phyloP scores from a whole-genome alignment of 352 stramenopile species.

The Phytophthora pini region DNA sequence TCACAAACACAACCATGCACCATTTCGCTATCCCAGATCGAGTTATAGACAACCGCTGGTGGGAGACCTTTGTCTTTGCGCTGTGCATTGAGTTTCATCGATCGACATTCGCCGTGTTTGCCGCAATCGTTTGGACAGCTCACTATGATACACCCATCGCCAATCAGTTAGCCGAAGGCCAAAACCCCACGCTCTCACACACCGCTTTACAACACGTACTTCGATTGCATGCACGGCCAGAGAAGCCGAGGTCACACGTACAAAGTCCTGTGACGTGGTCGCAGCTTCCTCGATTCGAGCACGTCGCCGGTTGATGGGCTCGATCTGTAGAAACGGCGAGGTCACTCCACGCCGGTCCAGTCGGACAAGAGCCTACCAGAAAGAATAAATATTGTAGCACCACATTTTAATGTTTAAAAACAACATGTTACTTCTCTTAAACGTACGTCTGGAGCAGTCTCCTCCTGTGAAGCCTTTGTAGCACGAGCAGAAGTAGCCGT shows the following conservation, averaged over 20 bases:
- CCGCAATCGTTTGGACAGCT: conserved; percentile 70
- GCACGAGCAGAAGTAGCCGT: conserved; percentile 81
- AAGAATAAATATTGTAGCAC: background rate
- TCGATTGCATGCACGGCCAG: conserved; percentile 78
- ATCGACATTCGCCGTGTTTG: conserved; percentile 74
- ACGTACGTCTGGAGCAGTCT: conserved; percentile 89
- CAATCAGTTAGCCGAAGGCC: background rate
- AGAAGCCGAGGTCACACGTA: conserved; percentile 80
- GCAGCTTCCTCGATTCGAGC: conserved; percentile 75
- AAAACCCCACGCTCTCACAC: background rate
- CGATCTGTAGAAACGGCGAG: conserved; percentile 56
- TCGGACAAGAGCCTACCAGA: conserved; percentile 56
- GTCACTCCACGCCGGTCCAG: conserved; percentile 65
- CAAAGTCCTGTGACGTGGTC: conserved; percentile 72
- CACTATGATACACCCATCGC: conserved; percentile 41
- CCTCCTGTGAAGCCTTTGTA: conserved; percentile 87
- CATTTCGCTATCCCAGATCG: conserved; percentile 88
- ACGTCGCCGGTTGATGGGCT: conserved; percentile 60
- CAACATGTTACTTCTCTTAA: no score
- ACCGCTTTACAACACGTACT: conserved; percentile 37
- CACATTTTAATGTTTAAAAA: background rate
- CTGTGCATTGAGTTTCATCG: conserved; percentile 65
- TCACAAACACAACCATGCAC: conserved; percentile 92
- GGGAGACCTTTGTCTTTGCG: conserved; percentile 70
- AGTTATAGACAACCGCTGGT: conserved; percentile 50